Conservation (phyloP, 768 basidiomycete species). For the Mycena maculata region DNA sequence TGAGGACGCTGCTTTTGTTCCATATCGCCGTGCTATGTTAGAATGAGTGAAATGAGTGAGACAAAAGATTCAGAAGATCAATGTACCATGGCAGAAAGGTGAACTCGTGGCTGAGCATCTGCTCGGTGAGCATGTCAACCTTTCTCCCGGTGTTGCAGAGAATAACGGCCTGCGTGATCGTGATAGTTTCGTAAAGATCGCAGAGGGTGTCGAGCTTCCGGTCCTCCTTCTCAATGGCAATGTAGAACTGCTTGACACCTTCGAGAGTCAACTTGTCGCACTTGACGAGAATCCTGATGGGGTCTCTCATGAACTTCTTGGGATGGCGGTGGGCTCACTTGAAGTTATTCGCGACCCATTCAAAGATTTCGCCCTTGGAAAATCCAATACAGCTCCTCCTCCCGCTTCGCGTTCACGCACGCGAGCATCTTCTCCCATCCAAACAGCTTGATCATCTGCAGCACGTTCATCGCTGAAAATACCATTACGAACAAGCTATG, state of each 20-base stretch:
- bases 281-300: constrained; percentile 97
- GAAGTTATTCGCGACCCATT: constrained; percentile 56
- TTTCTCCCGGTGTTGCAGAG: constrained; percentile 99
- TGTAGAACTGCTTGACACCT: constrained; percentile 96
- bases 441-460: constrained; percentile 71
- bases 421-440: constrained; percentile 71
- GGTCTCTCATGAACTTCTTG: constrained; percentile 99
- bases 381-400: constrained; percentile 69
- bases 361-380: constrained; percentile 65
- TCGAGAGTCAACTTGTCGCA: constrained; percentile 99
- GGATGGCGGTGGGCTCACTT: constrained; percentile 52
- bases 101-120: no score
- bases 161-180: constrained; percentile 98
- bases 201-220: constrained; percentile 99
- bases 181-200: constrained; percentile 97
- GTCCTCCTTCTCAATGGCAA: constrained; percentile 99
- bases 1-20: constrained; percentile 93
- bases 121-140: constrained; percentile 57
- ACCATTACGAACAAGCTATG: no score
- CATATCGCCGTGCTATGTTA: constrained; percentile 89
- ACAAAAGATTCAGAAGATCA: constrained; percentile 53
- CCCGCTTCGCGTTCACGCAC: constrained; percentile 66
- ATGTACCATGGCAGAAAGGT: constrained; percentile 15
- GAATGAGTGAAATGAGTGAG: constrained; percentile 24
- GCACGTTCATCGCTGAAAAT: constrained; percentile 47